Evolutionary conservation across 2,329 filamentous ascomycete species (phyloP).

Genomic region (Cladosporium sp.): DNA sequence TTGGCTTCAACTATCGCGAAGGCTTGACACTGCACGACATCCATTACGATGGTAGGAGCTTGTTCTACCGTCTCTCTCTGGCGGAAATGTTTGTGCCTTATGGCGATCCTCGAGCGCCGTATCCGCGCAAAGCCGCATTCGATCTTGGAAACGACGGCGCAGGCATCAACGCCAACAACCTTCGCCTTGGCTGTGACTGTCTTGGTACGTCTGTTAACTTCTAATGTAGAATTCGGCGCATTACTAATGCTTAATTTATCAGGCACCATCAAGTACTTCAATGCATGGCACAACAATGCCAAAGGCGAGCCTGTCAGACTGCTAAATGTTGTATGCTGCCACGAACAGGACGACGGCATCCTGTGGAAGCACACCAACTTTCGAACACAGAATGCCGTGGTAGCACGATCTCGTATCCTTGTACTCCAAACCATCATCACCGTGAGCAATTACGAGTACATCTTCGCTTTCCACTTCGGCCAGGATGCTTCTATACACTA

Average conservation of each 20-base stretch:
- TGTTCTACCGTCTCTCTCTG: constrained; percentile 67
- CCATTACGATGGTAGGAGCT: constrained; percentile 63
- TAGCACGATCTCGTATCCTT: constrained; percentile 62
- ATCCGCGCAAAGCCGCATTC: constrained; percentile 70
- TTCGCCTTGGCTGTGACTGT: constrained; percentile 67
- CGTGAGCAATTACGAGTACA: constrained; percentile 70
- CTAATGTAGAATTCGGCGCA: too few relatives aligned
- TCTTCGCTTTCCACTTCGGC: constrained; percentile 65
- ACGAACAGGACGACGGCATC: constrained; percentile 70
- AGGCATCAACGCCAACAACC: constrained; percentile 67
- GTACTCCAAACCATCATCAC: constrained; percentile 70
- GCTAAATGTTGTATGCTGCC: constrained; percentile 66
- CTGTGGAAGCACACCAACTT: constrained; percentile 72
- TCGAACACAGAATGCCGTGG: constrained; percentile 61
- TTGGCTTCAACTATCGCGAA: constrained; percentile 70
- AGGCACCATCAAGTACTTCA: constrained; percentile 54
- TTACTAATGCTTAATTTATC: constrained; percentile 32
- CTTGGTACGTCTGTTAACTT: constrained; percentile 47
- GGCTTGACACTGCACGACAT: constrained; percentile 71
- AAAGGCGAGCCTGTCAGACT: constrained; percentile 56
- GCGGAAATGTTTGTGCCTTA: constrained; percentile 66
- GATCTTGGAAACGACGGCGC: constrained; percentile 70
- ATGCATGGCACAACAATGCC: constrained; percentile 54
- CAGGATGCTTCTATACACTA: constrained; percentile 62
- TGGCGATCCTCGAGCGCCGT: constrained; percentile 64